Base-by-base conservation (phyloP, 139 green algal species). In the Zygnema cylindricum region DNA sequence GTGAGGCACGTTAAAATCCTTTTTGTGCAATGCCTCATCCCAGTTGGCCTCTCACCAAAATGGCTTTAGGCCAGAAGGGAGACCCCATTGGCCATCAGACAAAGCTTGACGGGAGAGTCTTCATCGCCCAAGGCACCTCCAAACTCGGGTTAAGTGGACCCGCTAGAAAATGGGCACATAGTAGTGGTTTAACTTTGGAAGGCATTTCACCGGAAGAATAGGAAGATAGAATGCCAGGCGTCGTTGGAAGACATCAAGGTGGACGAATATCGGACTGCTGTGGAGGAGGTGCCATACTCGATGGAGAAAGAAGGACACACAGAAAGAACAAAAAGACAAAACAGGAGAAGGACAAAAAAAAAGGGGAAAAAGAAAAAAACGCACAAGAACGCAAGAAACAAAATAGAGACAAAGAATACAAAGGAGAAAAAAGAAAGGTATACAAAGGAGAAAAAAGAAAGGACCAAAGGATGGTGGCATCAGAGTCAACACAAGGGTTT, bases 291-390 rank as follows among this genome's bases (percentile, higher is more conserved):
- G 57, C 16, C 71, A 43, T 40, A 16, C 11, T 16, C 71, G 38
- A 16, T 43, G 38, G 36, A 57, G 36, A 7, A 77, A 30, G 78
- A 33, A 86, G 43, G 49, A 87, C 81, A 87, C 78, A 35, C 81
- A 82, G 57, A 22, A 25, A 16, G 78, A 43, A 63, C 76, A 86
- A 89, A 23, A 89, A 88, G 86, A n/a, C 57, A 23, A 84, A 0
- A 88, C 32, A 89, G 76, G 22, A 88, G 43, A 39, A 35, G 43
- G n/a, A 41, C 42, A 87, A 88, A 33, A 85, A 33, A 42, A 89
- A 87, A 89, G 16, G 2, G 43, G 76, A 91, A 86, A 86, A 1
- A 91, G 87, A 49, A 76, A 90, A 89, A 85, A 42, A 36, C 69
- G 88, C 35, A 89, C 38, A 89, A 90, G 88, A 75, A 7, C 25